Evolutionary conservation across 768 basidiomycete genomes (phyloP).

Genomic region (Phlebiopsis gigantea): DNA sequence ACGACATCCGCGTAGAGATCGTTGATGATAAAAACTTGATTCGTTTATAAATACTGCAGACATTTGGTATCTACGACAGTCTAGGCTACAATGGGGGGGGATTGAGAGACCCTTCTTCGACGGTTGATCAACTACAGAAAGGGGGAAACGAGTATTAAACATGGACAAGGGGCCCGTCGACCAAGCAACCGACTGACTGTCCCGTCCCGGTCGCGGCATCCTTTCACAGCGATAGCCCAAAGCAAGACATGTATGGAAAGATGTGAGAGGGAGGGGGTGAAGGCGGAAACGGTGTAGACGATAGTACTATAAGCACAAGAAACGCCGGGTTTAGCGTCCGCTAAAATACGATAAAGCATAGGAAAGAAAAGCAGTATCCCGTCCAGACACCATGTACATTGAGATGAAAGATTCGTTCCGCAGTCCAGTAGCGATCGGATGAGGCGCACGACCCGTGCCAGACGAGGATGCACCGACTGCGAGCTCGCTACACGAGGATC

Average conservation of each 20-base stretch:
- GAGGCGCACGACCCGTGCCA: constrained; percentile 3
- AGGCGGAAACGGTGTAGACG: constrained; percentile 2
- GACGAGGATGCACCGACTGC: constrained; percentile 2
- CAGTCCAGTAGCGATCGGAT: not conserved
- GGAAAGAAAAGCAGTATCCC: constrained; percentile 5
- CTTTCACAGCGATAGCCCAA: not conserved
- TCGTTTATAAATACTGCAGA: constrained; percentile 6
- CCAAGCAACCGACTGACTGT: not conserved
- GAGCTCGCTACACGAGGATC: constrained; percentile 16
- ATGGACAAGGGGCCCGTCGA: not conserved
- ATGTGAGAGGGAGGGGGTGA: not conserved
- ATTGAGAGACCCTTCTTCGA: constrained; percentile 2
- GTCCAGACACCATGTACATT: constrained; percentile 6
- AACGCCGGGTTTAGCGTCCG: constrained; percentile 12
- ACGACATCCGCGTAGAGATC: too few relatives aligned
- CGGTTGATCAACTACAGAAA: constrained; percentile 5
- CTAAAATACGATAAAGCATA: constrained; percentile 9
- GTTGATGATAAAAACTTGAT: not conserved
- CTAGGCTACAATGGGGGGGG: constrained; percentile 18
- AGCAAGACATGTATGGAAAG: constrained; percentile 1
- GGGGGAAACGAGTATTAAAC: not conserved
- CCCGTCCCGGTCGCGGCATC: not conserved
- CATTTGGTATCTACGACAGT: constrained; percentile 14
- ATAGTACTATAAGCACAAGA: constrained; percentile 17
- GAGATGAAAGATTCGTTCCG: not conserved